Conservation (phyloP, 148 eudicot species). For the Chenopodium quinoa region DNA sequence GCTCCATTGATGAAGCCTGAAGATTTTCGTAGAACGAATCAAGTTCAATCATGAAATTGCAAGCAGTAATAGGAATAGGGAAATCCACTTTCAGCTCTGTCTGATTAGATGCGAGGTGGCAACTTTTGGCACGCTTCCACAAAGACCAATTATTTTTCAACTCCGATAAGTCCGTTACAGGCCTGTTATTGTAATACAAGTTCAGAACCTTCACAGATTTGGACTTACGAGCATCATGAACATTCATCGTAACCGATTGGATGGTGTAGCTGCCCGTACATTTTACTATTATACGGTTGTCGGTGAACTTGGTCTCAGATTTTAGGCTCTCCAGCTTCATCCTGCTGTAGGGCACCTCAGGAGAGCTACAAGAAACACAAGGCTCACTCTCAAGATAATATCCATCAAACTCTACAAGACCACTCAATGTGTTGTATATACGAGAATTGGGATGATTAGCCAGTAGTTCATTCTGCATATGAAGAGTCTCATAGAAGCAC, state of each 20-base stretch:
- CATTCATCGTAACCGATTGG: constrained; percentile 97
- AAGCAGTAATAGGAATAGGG: constrained; percentile 97
- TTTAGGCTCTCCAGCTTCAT: constrained; percentile 95
- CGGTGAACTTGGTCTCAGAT: constrained; percentile 95
- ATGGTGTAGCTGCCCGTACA: constrained; percentile 99
- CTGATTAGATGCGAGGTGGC: constrained; percentile 92
- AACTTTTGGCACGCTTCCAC: constrained; percentile 99
- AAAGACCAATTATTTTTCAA: constrained; percentile 96
- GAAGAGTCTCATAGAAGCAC: constrained; percentile 88
- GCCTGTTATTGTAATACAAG: constrained; percentile 96
- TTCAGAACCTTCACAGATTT: constrained; percentile 98
- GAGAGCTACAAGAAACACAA: constrained; percentile 99
- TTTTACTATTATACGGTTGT: constrained; percentile 97
- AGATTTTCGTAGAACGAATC: constrained; percentile 99
- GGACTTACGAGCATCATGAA: constrained; percentile 98
- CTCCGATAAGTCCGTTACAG: constrained; percentile 96
- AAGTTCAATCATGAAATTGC: constrained; percentile 98
- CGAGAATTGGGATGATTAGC: constrained; percentile 99
- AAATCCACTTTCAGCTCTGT: constrained; percentile 95
- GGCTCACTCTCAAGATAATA: constrained; percentile 99
- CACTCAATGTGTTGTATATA: constrained; percentile 91
- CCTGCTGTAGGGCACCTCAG: constrained; percentile 93
- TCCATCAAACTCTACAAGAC: constrained; percentile 99
- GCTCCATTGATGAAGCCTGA: constrained; percentile 96
- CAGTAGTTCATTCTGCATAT: constrained; percentile 86